Percentiles rank a stretch among this genome's conserved stretches.
phyloP scores from a whole-genome alignment of 306 rosid genomes.

The Rosa rugosa region DNA sequence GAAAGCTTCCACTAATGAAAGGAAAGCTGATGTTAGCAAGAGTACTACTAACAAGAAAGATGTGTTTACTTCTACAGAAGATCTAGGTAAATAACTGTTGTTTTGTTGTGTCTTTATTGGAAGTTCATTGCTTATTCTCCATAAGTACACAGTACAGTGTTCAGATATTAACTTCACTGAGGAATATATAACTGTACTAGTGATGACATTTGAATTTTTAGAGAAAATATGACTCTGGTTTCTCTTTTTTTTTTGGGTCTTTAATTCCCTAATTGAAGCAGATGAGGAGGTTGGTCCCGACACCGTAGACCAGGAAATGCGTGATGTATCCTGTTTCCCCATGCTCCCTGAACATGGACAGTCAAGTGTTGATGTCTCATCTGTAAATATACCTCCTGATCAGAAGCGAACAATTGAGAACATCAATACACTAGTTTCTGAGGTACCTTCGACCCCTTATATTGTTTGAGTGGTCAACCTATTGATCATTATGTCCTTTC shows the following conservation, averaged over 20 bases:
- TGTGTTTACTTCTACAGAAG: constrained; percentile 76
- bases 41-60: constrained; percentile 53
- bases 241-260: not conserved
- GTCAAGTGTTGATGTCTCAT: constrained; percentile 50
- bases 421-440: constrained; percentile 74
- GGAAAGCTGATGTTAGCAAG: constrained; percentile 44
- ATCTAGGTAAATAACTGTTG: constrained; percentile 60
- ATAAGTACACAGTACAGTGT: not conserved
- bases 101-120: not conserved
- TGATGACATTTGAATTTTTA: not conserved
- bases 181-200: not conserved
- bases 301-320: constrained; percentile 38
- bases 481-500: not conserved
- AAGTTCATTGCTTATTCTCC: constrained; percentile 17
- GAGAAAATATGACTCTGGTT: constrained; percentile 10
- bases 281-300: constrained; percentile 40
- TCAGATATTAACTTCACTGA: not conserved
- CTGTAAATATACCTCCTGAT: constrained; percentile 66
- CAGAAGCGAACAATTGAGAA: constrained; percentile 76
- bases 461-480: constrained; percentile 10
- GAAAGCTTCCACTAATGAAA: constrained; percentile 66
- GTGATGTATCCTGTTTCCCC: constrained; percentile 38
- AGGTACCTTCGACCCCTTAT: constrained; percentile 54
- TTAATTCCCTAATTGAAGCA: constrained; percentile 36
- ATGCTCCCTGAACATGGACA: constrained; percentile 38